Percentiles rank a stretch among this genome's conserved stretches.
These are phyloP conservation scores for Takashimella tepidaria DNA, from an alignment of 1,284 basidiomycete species.

Conservation along the genomic window DNA sequence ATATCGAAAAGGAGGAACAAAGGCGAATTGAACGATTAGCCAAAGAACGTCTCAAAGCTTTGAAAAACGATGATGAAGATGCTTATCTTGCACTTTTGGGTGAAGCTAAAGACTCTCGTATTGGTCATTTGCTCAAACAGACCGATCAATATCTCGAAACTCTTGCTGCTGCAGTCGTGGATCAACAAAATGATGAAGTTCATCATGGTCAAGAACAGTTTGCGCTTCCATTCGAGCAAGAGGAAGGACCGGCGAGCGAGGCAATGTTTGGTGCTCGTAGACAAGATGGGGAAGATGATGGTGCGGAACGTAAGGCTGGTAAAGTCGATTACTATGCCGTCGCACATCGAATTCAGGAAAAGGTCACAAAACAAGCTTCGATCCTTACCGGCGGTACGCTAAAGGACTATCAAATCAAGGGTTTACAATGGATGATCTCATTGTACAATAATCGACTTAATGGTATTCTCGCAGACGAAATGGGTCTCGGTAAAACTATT, in stretches of 20 bases:
- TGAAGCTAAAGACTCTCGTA: slow-evolving; percentile 98
- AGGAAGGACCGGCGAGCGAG: slow-evolving; percentile 74
- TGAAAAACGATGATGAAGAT: slow-evolving; percentile 98
- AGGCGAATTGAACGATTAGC: slow-evolving; percentile 84
- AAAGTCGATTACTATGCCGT: slow-evolving; percentile 97
- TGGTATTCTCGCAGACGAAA: slow-evolving; percentile 89
- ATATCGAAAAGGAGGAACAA: slow-evolving; percentile 54
- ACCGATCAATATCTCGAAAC: slow-evolving; percentile 94
- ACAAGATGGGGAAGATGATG: slow-evolving; percentile 58
- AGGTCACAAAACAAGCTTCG: slow-evolving; percentile 71
- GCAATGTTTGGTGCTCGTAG: slow-evolving; percentile 83
- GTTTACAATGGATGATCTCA: slow-evolving; percentile 95
- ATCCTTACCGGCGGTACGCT: slow-evolving; percentile 79
- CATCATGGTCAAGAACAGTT: slow-evolving; percentile 32
- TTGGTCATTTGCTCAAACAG: slow-evolving; percentile 91
- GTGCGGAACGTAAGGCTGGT: slow-evolving; percentile 53
- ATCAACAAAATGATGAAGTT: slow-evolving; percentile 79
- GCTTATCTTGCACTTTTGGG: slow-evolving; percentile 99
- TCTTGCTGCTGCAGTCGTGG: slow-evolving; percentile 87
- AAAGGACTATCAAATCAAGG: slow-evolving; percentile 92
- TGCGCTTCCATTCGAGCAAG: slow-evolving; percentile 52
- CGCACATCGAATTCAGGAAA: slow-evolving; percentile 90
- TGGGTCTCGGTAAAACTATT: slow-evolving; percentile 95
- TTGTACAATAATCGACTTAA: slow-evolving; percentile 88
- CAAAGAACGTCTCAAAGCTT: slow-evolving; percentile 96